Conservation (phyloP, 257 asterid species). For the Salvia hispanica region DNA sequence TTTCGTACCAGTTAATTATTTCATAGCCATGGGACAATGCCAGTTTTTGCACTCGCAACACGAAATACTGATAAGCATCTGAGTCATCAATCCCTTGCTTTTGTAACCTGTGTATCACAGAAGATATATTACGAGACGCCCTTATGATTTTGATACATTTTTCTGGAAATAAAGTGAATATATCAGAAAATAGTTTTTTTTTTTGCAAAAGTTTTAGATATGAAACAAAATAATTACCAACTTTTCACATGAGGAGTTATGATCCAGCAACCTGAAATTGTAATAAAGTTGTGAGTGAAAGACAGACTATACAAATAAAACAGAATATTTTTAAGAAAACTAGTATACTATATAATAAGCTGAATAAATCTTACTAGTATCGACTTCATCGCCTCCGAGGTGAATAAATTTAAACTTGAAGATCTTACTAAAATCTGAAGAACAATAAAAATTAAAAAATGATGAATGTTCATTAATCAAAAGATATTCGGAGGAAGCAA, state of each 20-base stretch:
- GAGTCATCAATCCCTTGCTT: conserved; percentile 43
- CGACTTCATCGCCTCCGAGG: conserved; percentile 70
- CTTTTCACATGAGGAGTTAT: too few relatives aligned
- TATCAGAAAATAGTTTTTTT: too few relatives aligned
- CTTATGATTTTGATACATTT: too few relatives aligned
- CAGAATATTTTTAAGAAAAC: too few relatives aligned
- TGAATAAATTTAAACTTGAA: conserved; percentile 88
- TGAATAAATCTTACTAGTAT: neutral
- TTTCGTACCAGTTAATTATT: conserved; percentile 77
- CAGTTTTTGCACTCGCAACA: conserved; percentile 76
- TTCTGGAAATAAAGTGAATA: neutral
- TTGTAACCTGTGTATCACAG: conserved; percentile 50
- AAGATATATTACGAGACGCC: neutral
- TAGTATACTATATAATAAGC: too few relatives aligned
- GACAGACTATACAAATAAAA: too few relatives aligned
- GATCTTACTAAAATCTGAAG: conserved; percentile 87
- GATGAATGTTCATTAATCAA: neutral
- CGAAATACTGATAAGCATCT: conserved; percentile 74
- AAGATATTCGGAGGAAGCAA: neutral
- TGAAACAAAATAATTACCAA: too few relatives aligned
- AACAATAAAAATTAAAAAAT: neutral
- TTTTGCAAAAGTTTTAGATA: too few relatives aligned
- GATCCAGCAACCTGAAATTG: too few relatives aligned
- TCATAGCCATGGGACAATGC: conserved; percentile 92
- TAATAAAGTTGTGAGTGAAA: too few relatives aligned